Evolutionary conservation across 495 filamentous ascomycete genomes (phyloP).

Genomic region (Amniculicola lignicola): DNA sequence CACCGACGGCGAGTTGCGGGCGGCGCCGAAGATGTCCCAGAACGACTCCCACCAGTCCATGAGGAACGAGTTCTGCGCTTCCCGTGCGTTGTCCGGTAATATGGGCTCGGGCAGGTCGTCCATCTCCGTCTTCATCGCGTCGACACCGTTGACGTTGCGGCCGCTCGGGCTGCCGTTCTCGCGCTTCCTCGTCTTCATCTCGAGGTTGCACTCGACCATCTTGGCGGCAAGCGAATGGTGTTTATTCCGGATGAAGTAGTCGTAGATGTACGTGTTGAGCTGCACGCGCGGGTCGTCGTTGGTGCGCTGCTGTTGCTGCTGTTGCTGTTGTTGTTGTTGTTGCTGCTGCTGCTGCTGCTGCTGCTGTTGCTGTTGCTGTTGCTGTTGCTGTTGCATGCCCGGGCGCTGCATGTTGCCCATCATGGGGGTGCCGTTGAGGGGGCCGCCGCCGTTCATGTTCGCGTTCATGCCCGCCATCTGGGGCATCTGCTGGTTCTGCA

Average conservation of each 20-base stretch:
- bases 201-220: slow-evolving; percentile 58
- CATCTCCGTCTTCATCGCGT: slow-evolving; percentile 72
- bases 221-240: slow-evolving; percentile 77
- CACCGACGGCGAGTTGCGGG: slow-evolving; percentile 58
- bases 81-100: slow-evolving; percentile 55
- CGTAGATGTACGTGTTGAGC: slow-evolving; percentile 96
- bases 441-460: slow-evolving; percentile 29
- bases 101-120: slow-evolving; percentile 76
- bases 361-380: no score
- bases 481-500: slow-evolving; percentile 38
- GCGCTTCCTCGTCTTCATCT: slow-evolving; percentile 51
- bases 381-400: background rate
- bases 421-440: slow-evolving; percentile 36
- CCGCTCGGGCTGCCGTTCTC: slow-evolving; percentile 43
- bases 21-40: slow-evolving; percentile 87
- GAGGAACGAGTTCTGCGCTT: slow-evolving; percentile 70
- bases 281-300: slow-evolving; percentile 19
- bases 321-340: no score
- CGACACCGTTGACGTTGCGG: slow-evolving; percentile 62
- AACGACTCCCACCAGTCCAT: slow-evolving; percentile 95
- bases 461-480: slow-evolving; percentile 37
- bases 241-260: slow-evolving; percentile 82
- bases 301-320: no score
- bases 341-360: no score
- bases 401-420: slow-evolving; percentile 31